phyloP scores from a whole-genome alignment of 2,329 filamentous ascomycete genomes.

The Didymella arachidicola region DNA sequence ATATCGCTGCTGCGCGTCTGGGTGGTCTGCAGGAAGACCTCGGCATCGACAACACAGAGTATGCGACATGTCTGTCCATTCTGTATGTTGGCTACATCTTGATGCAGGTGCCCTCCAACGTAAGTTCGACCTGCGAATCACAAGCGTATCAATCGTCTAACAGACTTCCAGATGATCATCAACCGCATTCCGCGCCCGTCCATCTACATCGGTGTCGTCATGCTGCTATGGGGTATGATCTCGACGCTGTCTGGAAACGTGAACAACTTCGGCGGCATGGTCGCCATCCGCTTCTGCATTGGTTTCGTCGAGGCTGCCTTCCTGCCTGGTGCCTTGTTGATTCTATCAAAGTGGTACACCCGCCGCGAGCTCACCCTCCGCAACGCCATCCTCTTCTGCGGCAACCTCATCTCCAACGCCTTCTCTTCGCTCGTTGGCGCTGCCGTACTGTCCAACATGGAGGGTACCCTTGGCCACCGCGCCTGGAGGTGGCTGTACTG shows the following conservation, averaged over 20 bases:
- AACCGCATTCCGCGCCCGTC: conserved; percentile 46
- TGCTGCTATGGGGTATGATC: conserved; percentile 52
- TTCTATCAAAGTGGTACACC: conserved; percentile 73
- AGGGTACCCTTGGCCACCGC: conserved; percentile 44
- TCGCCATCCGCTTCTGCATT: conserved; percentile 49
- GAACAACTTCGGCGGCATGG: conserved; percentile 48
- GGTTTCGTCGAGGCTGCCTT: conserved; percentile 57
- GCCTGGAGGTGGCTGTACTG: conserved; percentile 53
- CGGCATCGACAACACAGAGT: conserved; percentile 41
- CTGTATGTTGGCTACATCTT: conserved; percentile 32
- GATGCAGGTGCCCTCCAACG: conserved; percentile 3
- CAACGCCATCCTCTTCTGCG: conserved; percentile 53
- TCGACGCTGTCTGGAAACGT: conserved; percentile 47
- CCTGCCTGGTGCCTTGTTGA: conserved; percentile 68
- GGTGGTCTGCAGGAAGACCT: conserved; percentile 46
- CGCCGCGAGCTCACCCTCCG: conserved; percentile 56
- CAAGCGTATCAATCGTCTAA: background rate
- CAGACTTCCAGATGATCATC: conserved; percentile 48
- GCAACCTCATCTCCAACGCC: conserved; percentile 54
- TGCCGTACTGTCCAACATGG: conserved; percentile 51
- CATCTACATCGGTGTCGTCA: conserved; percentile 48
- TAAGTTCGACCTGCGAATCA: background rate
- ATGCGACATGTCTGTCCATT: conserved; percentile 46
- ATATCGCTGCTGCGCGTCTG: conserved; percentile 47
- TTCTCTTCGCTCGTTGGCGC: conserved; percentile 57